A percentile compares a stretch with the other conserved stretches of the same genome.
Evolutionary conservation across 345 rosid genomes (phyloP).

Genomic region (Aquilaria sinensis): DNA sequence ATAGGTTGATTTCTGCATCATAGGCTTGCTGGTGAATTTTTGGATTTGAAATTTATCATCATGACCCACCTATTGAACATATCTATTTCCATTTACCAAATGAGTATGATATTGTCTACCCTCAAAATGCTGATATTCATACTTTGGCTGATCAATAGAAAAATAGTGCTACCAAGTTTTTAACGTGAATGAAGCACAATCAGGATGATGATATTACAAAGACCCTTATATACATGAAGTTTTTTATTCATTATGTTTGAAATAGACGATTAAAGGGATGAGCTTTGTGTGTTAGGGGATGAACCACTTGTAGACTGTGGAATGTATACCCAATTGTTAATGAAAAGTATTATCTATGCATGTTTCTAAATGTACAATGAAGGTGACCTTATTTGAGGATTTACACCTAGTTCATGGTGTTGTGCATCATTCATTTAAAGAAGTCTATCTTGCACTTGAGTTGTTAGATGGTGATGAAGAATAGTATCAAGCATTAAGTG

Average conservation of each 20-base stretch:
- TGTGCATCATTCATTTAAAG: no score
- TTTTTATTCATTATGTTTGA: not conserved
- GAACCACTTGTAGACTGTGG: not conserved
- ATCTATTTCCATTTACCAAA: not conserved
- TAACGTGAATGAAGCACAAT: not conserved
- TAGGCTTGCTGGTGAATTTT: not conserved
- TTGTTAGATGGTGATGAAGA: no score
- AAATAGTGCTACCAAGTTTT: no score
- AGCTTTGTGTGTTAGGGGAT: not conserved
- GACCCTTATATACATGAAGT: no score
- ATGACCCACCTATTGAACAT: not conserved
- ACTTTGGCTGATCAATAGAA: no score
- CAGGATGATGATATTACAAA: not conserved
- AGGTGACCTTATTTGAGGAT: not conserved
- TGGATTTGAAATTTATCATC: not conserved
- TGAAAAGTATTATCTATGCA: no score
- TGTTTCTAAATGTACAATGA: no score
- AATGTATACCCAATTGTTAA: no score
- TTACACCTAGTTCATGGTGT: not conserved
- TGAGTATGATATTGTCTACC: not conserved
- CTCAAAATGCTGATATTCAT: no score
- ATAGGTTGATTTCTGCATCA: not conserved
- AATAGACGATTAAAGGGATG: not conserved
- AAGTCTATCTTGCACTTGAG: no score
- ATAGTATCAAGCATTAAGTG: no score